Evolutionary conservation across 768 basidiomycete genomes (phyloP), one percentile per base, ranked within the genome.

Genomic region (Sistotremastrum suecicum): DNA sequence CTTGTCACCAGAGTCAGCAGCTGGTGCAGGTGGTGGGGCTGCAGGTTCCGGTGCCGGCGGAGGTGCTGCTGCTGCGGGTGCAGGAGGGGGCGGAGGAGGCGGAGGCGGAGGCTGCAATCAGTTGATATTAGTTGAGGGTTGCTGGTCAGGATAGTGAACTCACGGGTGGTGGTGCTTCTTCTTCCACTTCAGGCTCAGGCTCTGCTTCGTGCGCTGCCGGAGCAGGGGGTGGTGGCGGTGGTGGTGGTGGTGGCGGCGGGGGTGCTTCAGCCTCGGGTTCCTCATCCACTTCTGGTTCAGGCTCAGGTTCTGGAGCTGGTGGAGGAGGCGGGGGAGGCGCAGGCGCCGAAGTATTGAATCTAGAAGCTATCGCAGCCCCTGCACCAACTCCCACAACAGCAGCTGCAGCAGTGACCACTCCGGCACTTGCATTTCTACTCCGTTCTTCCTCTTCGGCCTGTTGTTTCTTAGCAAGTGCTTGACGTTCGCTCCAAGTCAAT

Each of bases 401-500:
- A 28, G 70, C 69, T 1, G 72, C 68, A 41, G 62, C 68, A 0
- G 70, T 68, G 39, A 66, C 70, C 46, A 74, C 66, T 3, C 64
- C 59, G 0, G 64, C 57, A 32, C 60, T 64, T 0, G 56, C 37
- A 5, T 57, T 64, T 39, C 68, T 76, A 54, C 83, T 87, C 40
- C 64, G 66, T 6, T 69, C 66, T 49, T 79, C 80, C 47, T 89
- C 91, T 52, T 85, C 88, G 52, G 80, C 85, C 10, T 72, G 68
- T 53, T 88, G 84, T 57, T 82, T 81, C 69, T 91, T 92, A 1
- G 89, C 83, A n/a, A 81, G 65, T 0, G 86, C 90, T 58, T 97
- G 92, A 20, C 92, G 72, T 60, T 98, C 85, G 48, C 75, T 83
- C 94, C 94, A 98, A 0, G 92, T 94, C 50, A 94, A 60, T 60